phyloP scores from a whole-genome alignment of 2,329 filamentous ascomycete species.

The Fusarium euwallaceae region DNA sequence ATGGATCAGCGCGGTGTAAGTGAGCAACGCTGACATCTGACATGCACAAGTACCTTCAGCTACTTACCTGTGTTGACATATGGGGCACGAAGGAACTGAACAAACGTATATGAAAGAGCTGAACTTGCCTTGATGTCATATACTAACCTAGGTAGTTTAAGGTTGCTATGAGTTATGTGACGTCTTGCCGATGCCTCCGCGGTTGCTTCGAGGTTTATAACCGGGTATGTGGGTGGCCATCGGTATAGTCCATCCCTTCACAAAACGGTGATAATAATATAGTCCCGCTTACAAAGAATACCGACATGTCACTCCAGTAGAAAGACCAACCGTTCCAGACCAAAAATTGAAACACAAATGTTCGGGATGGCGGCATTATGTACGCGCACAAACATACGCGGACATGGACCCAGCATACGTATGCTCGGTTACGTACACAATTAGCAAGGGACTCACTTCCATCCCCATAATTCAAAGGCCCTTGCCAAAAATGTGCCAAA shows the following conservation, averaged over 20 bases:
- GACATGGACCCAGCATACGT: conserved; percentile 13
- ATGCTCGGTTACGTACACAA: conserved; percentile 23
- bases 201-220: not conserved
- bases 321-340: not conserved
- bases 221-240: not conserved
- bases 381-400: conserved; percentile 1
- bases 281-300: not conserved
- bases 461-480: conserved; percentile 10
- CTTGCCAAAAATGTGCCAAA: not conserved
- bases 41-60: not conserved
- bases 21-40: not conserved
- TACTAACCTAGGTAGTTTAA: too few species aligned
- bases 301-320: not conserved
- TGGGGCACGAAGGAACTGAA: not conserved
- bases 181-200: not conserved
- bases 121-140: not conserved
- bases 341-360: not conserved
- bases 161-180: not conserved
- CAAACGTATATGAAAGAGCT: not conserved
- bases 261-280: not conserved
- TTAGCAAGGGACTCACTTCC: not conserved
- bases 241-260: not conserved
- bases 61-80: not conserved
- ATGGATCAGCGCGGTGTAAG: not conserved
- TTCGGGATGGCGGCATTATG: not conserved